These are phyloP conservation scores for Suillus subaureus DNA, from an alignment of 768 basidiomycete species.

Conservation along the genomic window DNA sequence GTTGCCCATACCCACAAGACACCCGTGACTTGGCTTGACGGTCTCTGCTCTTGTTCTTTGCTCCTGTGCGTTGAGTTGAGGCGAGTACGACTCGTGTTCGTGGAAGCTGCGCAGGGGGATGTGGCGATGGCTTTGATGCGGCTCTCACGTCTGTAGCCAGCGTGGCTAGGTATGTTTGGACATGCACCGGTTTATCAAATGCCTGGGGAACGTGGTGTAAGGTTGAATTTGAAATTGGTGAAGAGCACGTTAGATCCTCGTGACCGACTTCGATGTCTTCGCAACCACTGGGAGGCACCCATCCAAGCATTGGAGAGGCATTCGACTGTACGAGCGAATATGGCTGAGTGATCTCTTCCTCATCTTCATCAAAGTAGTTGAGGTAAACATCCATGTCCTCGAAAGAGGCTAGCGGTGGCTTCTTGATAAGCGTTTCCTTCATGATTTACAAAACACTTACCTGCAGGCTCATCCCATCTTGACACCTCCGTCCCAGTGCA, in stretches of 20 bases:
- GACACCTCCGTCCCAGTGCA: not conserved
- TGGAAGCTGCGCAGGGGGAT: slow-evolving; percentile 3
- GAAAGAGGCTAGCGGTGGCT: not conserved
- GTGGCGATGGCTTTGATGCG: not conserved
- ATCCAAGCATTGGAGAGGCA: slow-evolving; percentile 22
- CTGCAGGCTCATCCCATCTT: not conserved
- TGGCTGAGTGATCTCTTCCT: not conserved
- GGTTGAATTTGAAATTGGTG: slow-evolving; percentile 11
- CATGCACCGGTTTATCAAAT: not conserved
- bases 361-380: not conserved
- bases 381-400: not conserved
- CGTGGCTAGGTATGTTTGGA: not conserved
- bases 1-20: slow-evolving; percentile 13
- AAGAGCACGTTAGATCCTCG: slow-evolving; percentile 9
- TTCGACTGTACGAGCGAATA: not conserved
- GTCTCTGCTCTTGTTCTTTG: not conserved
- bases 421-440: not conserved
- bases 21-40: slow-evolving; percentile 11
- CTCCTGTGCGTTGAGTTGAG: slow-evolving; percentile 3
- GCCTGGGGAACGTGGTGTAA: not conserved
- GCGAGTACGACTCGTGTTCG: slow-evolving; percentile 11
- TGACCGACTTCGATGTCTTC: slow-evolving; percentile 26
- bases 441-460: not conserved
- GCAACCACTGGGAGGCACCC: slow-evolving; percentile 28
- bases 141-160: not conserved